Conservation (phyloP, 768 basidiomycete species). For the Asterophora lycoperdoides region DNA sequence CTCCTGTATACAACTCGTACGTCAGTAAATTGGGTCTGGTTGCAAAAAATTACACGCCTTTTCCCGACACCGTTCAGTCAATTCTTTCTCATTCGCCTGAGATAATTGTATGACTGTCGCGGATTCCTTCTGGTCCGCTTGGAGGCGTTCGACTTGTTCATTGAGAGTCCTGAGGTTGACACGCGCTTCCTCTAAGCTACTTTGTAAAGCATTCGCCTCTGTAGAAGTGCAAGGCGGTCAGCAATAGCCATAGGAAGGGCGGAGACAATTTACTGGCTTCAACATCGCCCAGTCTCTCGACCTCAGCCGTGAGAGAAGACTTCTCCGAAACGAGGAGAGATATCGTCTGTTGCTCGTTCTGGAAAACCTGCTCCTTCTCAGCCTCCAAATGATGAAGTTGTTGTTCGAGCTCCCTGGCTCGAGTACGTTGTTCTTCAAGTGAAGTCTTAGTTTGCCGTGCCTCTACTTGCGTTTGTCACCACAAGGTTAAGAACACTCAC, state of each 20-base stretch:
- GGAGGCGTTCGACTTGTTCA: conserved; percentile 38
- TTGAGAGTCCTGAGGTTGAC: conserved; percentile 35
- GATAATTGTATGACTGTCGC: conserved; percentile 37
- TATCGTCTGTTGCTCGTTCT: conserved; percentile 71
- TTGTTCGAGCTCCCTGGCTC: conserved; percentile 26
- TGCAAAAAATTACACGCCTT: conserved; percentile 32
- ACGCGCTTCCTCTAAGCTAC: conserved; percentile 39
- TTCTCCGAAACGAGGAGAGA: conserved; percentile 75
- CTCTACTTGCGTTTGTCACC: conserved; percentile 18
- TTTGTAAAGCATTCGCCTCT: conserved; percentile 45
- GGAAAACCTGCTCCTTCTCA: conserved; percentile 32
- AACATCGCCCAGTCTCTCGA: conserved; percentile 54
- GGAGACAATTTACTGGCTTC: conserved; percentile 49
- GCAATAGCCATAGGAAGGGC: not conserved
- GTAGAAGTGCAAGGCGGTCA: not conserved
- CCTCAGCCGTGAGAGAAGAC: conserved; percentile 50
- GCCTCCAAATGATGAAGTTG: conserved; percentile 26
- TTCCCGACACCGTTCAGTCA: conserved; percentile 50
- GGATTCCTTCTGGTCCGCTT: conserved; percentile 34
- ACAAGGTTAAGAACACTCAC: conserved; percentile 17
- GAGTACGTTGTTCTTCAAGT: conserved; percentile 31
- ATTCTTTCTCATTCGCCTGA: conserved; percentile 49
- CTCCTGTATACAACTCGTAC: conserved; percentile 46
- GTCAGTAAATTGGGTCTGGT: not conserved
- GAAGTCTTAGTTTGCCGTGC: conserved; percentile 28